phyloP scores from a whole-genome alignment of 2,329 filamentous ascomycete genomes.

The Alternaria ventricosa region DNA sequence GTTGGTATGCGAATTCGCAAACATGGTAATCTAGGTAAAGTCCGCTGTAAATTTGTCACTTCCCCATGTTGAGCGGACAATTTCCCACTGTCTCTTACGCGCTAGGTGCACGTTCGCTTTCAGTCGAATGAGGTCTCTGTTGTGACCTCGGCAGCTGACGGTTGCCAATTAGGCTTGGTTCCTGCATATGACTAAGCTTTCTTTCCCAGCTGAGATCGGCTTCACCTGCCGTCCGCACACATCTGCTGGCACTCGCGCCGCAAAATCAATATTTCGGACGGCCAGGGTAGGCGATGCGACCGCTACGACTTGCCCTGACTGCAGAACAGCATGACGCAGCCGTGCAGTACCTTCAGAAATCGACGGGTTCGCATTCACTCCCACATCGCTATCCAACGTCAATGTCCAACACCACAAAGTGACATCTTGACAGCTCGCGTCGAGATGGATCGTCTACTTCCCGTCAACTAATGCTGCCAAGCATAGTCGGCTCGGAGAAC shows the following conservation, averaged over 20 bases:
- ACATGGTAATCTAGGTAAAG: background rate
- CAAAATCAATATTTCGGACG: background rate
- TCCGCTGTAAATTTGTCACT: background rate
- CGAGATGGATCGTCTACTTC: background rate
- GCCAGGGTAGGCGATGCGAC: background rate
- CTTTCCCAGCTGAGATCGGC: background rate
- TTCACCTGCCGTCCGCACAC: background rate
- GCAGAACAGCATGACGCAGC: background rate
- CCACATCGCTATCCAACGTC: background rate
- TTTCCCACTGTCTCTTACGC: background rate
- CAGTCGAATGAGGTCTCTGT: background rate
- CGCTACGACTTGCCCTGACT: background rate
- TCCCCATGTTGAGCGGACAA: background rate
- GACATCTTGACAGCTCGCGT: background rate
- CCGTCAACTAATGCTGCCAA: conserved; percentile 2
- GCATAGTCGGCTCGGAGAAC: background rate
- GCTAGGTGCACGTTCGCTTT: background rate
- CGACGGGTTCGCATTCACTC: background rate
- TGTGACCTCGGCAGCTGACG: background rate
- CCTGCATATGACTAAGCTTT: conserved; percentile 3
- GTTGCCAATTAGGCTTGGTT: background rate
- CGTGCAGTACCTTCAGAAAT: background rate
- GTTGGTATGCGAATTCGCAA: background rate
- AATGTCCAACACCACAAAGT: background rate
- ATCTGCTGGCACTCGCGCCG: background rate